Evolutionary conservation across 257 asterid species (phyloP).

Genomic region (Solanum chaucha): DNA sequence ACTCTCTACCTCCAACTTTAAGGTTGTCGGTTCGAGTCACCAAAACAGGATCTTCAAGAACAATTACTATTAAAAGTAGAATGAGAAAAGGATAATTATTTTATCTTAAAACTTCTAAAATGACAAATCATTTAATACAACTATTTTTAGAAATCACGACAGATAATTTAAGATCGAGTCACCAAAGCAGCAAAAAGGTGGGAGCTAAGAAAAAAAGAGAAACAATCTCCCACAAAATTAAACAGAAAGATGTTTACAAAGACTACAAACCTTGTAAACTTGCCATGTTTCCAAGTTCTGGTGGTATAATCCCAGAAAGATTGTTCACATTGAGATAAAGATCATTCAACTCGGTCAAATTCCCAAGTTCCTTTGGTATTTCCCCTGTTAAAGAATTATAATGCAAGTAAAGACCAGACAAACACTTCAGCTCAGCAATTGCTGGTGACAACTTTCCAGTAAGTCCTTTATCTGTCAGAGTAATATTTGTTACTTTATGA

Average conservation of each 20-base stretch:
- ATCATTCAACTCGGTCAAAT: constrained; percentile 67
- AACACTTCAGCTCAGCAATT: constrained; percentile 68
- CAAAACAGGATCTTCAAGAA: neutral
- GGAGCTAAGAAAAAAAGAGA: neutral
- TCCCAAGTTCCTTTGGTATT: constrained; percentile 70
- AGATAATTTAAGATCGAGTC: neutral
- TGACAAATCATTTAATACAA: neutral
- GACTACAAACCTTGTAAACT: constrained; percentile 63
- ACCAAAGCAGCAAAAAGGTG: neutral
- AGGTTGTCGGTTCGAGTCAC: neutral
- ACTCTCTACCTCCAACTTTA: neutral
- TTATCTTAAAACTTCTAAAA: neutral
- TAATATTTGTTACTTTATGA: constrained; percentile 67
- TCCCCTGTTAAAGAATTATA: constrained; percentile 75
- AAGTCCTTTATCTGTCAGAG: constrained; percentile 56
- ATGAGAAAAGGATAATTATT: neutral
- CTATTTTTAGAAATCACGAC: neutral
- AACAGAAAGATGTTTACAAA: neutral
- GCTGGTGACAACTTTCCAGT: constrained; percentile 81
- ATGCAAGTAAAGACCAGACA: constrained; percentile 79
- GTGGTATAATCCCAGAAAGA: constrained; percentile 53
- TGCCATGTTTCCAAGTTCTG: constrained; percentile 66
- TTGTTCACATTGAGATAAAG: constrained; percentile 72
- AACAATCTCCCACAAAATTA: neutral
- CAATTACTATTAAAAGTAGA: neutral